These are phyloP conservation scores for Podospora pseudocomata DNA, from an alignment of 495 filamentous ascomycete genomes.

Conservation along the genomic window DNA sequence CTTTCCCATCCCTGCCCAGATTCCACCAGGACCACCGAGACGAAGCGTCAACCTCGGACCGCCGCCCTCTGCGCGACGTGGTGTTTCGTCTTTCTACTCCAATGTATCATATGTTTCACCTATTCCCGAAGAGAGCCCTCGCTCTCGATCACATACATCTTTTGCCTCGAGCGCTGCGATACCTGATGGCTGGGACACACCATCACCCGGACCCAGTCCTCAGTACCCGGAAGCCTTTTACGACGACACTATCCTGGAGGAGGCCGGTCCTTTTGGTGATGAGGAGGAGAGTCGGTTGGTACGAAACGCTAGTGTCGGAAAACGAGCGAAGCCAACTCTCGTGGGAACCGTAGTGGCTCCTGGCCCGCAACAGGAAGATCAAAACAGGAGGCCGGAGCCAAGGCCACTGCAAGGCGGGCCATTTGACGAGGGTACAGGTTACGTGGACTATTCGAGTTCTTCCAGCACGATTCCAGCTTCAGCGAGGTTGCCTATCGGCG, in stretches of 20 bases:
- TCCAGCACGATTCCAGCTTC: conserved; percentile 32
- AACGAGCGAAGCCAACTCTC: conserved; percentile 67
- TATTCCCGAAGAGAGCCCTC: conserved; percentile 76
- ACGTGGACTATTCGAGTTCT: conserved; percentile 44
- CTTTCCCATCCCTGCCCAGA: conserved; percentile 52
- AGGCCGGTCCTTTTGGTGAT: conserved; percentile 44
- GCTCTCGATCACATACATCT: conserved; percentile 60
- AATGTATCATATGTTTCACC: conserved; percentile 76
- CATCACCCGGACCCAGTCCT: conserved; percentile 41
- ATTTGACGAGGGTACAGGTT: conserved; percentile 41
- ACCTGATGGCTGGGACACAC: conserved; percentile 61
- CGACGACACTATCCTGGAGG: conserved; percentile 49
- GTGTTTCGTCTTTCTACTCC: conserved; percentile 70
- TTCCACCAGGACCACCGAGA: conserved; percentile 39
- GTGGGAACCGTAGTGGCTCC: conserved; percentile 49
- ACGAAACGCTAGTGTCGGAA: conserved; percentile 73
- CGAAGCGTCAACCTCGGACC: conserved; percentile 59
- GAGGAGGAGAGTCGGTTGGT: conserved; percentile 65
- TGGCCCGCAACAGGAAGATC: conserved; percentile 26
- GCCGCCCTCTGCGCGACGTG: conserved; percentile 65
- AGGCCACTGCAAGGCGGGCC: conserved; percentile 34
- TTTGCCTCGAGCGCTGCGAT: conserved; percentile 81
- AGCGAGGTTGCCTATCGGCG: conserved; percentile 24
- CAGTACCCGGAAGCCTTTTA: conserved; percentile 45
- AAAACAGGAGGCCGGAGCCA: conserved; percentile 31